Evolutionary conservation across 352 stramenopile species (phyloP), one percentile per base, ranked within the genome.

Genomic region (Aphanomyces invadans): DNA sequence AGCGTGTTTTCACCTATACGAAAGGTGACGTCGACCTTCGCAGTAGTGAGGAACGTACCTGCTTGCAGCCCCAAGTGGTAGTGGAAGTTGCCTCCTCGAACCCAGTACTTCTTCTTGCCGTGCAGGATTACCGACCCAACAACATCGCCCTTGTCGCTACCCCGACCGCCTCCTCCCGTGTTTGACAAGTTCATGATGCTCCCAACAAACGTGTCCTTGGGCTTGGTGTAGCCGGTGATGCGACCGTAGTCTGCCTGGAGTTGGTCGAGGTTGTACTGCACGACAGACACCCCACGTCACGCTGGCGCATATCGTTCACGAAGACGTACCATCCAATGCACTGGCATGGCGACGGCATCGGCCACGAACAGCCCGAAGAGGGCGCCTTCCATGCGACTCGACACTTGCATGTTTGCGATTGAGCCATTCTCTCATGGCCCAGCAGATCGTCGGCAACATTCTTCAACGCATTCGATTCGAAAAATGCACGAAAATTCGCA

Each of bases 81-180:
- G 62, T 92, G 83, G 65, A 80, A 80, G 33, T 54, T 64, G 55
- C 82, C 77, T 12, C 73, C 72, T 1, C 73, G 78, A 64, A 71
- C 51, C 85, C 85, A 94, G 25, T 79, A 87, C 12, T 80, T 61
- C 51, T 81, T 77, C 73, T 94, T 94, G 11, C 79, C 81, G 54
- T 94, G 82, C 57, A 86, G 82, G 44, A 94, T 94, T 12, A 94
- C 77, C 70, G 83, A 72, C 9, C 85, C 85, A 62, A 92, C 83
- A 29, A 94, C 83, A 28, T 75, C 71, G 28, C 73, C 68, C 26
- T 71, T 54, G 31, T 69, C 72, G 26, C 55, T 74, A 7, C 80
- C 70, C 26, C 83, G 71, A 39, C 85, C 85, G 19, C 75, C 85
- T 46, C 85, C 85, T 55, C 87, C 87, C 2, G 81, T 80, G 73